Conservation (phyloP, 1,284 basidiomycete species). For the Mycena sp. region DNA sequence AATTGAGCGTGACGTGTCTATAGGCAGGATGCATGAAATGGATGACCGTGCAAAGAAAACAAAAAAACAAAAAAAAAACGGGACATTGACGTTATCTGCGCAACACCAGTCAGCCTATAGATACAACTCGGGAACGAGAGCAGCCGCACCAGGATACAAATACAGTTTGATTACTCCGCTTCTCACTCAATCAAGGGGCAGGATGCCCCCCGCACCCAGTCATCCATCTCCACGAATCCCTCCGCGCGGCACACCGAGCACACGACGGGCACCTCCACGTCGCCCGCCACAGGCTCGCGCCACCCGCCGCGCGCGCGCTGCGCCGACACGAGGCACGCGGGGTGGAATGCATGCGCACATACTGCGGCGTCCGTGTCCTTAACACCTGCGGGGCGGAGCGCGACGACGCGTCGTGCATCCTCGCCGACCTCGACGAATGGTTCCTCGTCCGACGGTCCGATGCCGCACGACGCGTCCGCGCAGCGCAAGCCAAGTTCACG, state of each 20-base stretch:
- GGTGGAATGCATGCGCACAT: constrained; percentile 75
- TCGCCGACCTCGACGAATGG: constrained; percentile 53
- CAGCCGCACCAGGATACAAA: not conserved
- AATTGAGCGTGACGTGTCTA: not conserved
- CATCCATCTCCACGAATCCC: constrained; percentile 62
- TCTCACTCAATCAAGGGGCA: constrained; percentile 8
- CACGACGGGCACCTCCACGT: constrained; percentile 61
- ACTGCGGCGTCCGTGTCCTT: constrained; percentile 26
- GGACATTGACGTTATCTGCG: not conserved
- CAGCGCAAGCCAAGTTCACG: constrained; percentile 75
- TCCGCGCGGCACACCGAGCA: constrained; percentile 73
- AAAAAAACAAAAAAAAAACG: not conserved
- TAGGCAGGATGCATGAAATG: not conserved
- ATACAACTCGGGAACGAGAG: not conserved
- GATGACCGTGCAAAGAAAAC: not conserved
- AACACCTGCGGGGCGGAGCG: constrained; percentile 45
- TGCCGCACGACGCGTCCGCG: constrained; percentile 72
- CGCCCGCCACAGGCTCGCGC: constrained; percentile 50
- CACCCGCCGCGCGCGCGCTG: constrained; percentile 70
- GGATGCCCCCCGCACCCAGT: constrained; percentile 63
- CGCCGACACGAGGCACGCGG: constrained; percentile 76
- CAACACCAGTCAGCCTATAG: not conserved
- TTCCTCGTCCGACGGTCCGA: constrained; percentile 81
- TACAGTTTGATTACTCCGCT: not conserved
- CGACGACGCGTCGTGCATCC: constrained; percentile 53